Conservation (phyloP, 257 asterid species). For the Solanum pennellii region DNA sequence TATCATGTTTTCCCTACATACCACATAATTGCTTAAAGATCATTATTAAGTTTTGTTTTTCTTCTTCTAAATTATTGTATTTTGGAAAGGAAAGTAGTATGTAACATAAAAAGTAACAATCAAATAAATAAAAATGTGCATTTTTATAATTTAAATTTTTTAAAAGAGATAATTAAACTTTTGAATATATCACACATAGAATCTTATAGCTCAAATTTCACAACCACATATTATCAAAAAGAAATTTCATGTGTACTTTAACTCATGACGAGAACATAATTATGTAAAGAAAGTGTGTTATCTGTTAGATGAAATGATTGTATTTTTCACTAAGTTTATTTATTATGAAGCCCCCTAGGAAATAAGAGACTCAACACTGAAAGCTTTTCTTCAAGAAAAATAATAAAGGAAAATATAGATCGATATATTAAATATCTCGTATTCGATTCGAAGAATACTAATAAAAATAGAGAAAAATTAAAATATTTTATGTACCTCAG, state of each 20-base stretch:
- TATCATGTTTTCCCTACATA: not conserved
- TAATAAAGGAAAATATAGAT: not conserved
- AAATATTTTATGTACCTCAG: constrained; percentile 33
- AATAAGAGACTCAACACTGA: not conserved
- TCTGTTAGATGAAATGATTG: not conserved
- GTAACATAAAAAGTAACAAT: not conserved
- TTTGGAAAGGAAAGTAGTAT: not conserved
- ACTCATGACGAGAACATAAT: not conserved
- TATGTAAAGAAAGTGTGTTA: not conserved
- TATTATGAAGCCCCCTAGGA: not conserved
- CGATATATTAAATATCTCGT: not conserved
- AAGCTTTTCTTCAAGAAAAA: not conserved
- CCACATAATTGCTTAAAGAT: not conserved
- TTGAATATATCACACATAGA: not conserved
- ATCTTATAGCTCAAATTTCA: not conserved
- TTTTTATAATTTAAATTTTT: not conserved
- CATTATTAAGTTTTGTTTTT: not conserved
- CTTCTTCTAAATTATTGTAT: not conserved
- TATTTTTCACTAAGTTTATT: not conserved
- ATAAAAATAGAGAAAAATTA: not conserved
- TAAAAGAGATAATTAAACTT: not conserved
- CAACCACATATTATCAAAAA: not conserved
- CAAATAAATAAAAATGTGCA: not conserved
- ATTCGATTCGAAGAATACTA: no score
- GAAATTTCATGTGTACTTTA: not conserved